Evolutionary conservation across 148 eudicot species (phyloP).

Genomic region (Heliosperma pusillum): DNA sequence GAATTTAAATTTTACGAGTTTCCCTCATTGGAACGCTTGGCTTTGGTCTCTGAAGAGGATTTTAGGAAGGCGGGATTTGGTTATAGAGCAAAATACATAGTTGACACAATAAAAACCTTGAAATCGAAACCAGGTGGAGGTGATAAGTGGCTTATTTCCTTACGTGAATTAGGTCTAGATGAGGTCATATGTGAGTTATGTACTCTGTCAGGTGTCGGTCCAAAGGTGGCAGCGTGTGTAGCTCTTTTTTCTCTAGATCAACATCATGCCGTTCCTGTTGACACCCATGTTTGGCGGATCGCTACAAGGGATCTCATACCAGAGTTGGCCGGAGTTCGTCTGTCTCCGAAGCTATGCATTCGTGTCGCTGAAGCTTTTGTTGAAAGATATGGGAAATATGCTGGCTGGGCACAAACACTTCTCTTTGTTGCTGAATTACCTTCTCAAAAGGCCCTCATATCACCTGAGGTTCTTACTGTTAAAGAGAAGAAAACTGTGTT

Average conservation of each 20-base stretch:
- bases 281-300: conserved; percentile 95
- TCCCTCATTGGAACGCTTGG: conserved; percentile 57
- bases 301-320: conserved; percentile 84
- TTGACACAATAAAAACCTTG: conserved; percentile 67
- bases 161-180: conserved; percentile 61
- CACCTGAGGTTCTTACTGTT: conserved; percentile 19
- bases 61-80: conserved; percentile 89
- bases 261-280: conserved; percentile 96
- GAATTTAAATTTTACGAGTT: conserved; percentile 64
- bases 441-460: conserved; percentile 67
- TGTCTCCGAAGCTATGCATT: conserved; percentile 57
- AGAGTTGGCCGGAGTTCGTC: conserved; percentile 71
- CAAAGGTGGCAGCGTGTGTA: conserved; percentile 95
- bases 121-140: conserved; percentile 80
- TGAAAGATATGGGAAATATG: conserved; percentile 82
- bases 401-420: conserved; percentile 98
- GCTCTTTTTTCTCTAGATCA: conserved; percentile 96
- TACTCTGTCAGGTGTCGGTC: conserved; percentile 91
- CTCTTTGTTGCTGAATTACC: conserved; percentile 95
- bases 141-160: conserved; percentile 73
- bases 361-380: conserved; percentile 97
- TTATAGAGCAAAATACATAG: conserved; percentile 88
- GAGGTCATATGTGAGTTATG: conserved; percentile 59
- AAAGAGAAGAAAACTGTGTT: conserved; percentile 28
- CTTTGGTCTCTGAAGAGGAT: conserved; percentile 61